These are phyloP conservation scores for Psidium guajava DNA, from an alignment of 345 rosid genomes.

Conservation along the genomic window DNA sequence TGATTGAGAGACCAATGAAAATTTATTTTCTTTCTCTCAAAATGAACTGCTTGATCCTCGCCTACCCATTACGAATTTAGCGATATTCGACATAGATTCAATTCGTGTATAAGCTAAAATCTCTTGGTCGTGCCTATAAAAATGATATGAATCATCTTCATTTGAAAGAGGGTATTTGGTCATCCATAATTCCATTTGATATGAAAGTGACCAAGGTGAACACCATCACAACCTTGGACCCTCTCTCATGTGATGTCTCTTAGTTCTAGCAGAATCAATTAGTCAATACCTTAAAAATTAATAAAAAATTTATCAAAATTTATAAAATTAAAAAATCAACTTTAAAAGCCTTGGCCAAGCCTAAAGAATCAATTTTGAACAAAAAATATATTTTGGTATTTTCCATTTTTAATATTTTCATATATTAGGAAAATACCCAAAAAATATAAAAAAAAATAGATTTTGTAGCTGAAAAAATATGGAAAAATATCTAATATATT, in stretches of 20 bases:
- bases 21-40: not conserved
- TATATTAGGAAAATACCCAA: too few species aligned
- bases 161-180: too few species aligned
- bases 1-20: not conserved
- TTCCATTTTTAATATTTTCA: too few species aligned
- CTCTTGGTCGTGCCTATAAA: not conserved
- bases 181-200: not conserved
- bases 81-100: too few species aligned
- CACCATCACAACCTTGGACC: not conserved
- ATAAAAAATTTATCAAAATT: too few species aligned
- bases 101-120: not conserved
- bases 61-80: not conserved
- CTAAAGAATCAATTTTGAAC: too few species aligned
- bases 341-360: too few species aligned
- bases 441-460: too few species aligned
- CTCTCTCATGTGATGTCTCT: not conserved
- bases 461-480: too few species aligned
- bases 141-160: not conserved
- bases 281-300: not conserved
- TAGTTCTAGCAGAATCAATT: not conserved
- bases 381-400: too few species aligned
- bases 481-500: too few species aligned
- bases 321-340: too few species aligned
- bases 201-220: not conserved
- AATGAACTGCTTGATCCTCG: not conserved